Evolutionary conservation across 1,284 basidiomycete species (phyloP).

Genomic region (Ceratobasidium sp.): DNA sequence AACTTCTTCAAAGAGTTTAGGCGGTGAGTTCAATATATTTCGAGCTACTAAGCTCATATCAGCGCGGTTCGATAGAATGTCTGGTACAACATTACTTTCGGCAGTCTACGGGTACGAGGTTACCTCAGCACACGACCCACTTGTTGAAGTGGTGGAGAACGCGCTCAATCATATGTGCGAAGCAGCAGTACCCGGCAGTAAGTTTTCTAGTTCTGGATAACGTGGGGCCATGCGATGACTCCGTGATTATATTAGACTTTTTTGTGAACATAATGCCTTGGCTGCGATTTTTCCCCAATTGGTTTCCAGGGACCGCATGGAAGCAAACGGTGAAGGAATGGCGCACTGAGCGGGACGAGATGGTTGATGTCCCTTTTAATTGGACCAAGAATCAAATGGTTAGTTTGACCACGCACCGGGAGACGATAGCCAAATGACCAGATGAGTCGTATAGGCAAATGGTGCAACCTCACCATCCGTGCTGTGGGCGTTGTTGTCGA

Average conservation of each 20-base stretch:
- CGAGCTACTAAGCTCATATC: background rate
- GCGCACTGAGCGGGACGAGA: constrained; percentile 27
- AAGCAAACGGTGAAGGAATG: constrained; percentile 32
- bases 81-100: constrained; percentile 12
- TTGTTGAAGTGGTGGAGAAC: constrained; percentile 25
- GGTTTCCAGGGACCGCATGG: constrained; percentile 42
- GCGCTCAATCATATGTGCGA: constrained; percentile 3
- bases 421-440: background rate
- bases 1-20: constrained; percentile 26
- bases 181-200: constrained; percentile 17
- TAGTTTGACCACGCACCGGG: background rate
- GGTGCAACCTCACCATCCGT: constrained; percentile 12
- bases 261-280: constrained; percentile 39
- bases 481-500: constrained; percentile 1
- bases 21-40: background rate
- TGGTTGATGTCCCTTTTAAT: constrained; percentile 35
- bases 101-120: constrained; percentile 41
- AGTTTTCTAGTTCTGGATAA: background rate
- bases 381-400: constrained; percentile 34
- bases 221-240: background rate
- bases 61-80: background rate
- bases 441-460: background rate
- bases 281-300: constrained; percentile 43
- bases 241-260: background rate
- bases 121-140: constrained; percentile 34